Percentiles rank a stretch among this genome's conserved stretches.
Conservation (phyloP, 1,284 basidiomycete species). For the Heterobasidion annosum region DNA sequence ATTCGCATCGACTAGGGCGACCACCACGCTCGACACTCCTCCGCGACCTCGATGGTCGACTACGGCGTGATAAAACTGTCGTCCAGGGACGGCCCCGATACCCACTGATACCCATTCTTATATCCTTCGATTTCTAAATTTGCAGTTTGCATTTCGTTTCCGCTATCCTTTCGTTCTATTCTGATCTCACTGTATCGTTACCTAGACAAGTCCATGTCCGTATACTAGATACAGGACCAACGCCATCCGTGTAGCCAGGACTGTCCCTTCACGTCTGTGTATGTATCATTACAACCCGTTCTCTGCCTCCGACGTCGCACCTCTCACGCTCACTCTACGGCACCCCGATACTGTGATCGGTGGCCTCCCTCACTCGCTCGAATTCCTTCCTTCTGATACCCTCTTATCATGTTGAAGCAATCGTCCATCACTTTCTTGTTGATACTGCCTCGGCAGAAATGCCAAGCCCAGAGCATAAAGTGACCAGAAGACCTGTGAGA, state of each 20-base stretch:
- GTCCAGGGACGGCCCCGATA: background rate
- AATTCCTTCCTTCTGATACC: background rate
- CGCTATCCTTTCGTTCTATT: background rate
- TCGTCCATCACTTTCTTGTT: slow-evolving; percentile 22
- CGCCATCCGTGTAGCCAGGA: background rate
- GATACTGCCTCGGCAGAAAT: slow-evolving; percentile 35
- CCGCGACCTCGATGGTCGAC: no score
- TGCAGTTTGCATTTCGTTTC: background rate
- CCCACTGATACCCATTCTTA: background rate
- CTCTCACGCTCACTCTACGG: no score
- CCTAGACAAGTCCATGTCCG: background rate
- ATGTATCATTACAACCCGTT: background rate
- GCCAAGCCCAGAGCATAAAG: slow-evolving; percentile 33
- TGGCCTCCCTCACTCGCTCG: background rate
- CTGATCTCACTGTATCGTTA: background rate
- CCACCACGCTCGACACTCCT: no score
- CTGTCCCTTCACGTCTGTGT: background rate
- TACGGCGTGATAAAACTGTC: no score
- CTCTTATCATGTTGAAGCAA: slow-evolving; percentile 6
- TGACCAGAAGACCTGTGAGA: slow-evolving; percentile 36
- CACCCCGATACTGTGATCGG: no score
- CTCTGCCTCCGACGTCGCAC: no score
- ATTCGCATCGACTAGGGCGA: no score
- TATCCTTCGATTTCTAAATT: background rate
- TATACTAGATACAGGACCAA: background rate